Conservation (phyloP, 495 filamentous ascomycete genomes). For the Neurospora tetrasperma region DNA sequence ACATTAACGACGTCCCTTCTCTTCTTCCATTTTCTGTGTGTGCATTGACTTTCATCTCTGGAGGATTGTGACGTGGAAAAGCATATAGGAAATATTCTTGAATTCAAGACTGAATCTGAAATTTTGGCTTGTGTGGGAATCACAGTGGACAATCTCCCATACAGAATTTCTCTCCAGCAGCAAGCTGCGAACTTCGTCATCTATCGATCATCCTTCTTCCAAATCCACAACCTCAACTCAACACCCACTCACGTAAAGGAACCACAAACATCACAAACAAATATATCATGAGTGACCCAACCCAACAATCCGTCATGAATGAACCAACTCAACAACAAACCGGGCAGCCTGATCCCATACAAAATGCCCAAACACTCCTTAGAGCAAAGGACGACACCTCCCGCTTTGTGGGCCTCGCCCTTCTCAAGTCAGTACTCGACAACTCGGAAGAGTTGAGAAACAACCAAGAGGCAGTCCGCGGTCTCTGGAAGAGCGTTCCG, state of each 20-base stretch:
- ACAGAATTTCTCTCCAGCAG: neutral
- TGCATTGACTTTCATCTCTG: neutral
- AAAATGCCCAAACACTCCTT: constrained; percentile 39
- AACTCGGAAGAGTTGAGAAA: constrained; percentile 36
- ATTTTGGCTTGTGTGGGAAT: neutral
- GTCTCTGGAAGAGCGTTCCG: constrained; percentile 46
- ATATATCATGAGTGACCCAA: constrained; percentile 8
- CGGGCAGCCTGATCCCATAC: constrained; percentile 13
- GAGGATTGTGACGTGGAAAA: neutral
- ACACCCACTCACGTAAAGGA: neutral
- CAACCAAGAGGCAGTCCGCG: constrained; percentile 24
- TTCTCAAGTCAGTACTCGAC: constrained; percentile 50
- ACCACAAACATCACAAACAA: neutral
- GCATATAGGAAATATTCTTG: neutral
- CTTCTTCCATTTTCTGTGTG: neutral
- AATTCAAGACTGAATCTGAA: neutral
- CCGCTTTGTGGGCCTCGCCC: constrained; percentile 54
- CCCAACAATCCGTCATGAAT: neutral
- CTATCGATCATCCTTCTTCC: neutral
- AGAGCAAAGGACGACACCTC: constrained; percentile 50
- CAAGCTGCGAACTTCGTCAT: neutral
- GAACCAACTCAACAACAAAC: constrained; percentile 2
- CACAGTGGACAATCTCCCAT: neutral
- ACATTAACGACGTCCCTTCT: neutral
- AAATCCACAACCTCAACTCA: neutral